A percentile compares a stretch with the other conserved stretches of the same genome.
Conservation (phyloP, 345 rosid species). For the Citrus inodora region DNA sequence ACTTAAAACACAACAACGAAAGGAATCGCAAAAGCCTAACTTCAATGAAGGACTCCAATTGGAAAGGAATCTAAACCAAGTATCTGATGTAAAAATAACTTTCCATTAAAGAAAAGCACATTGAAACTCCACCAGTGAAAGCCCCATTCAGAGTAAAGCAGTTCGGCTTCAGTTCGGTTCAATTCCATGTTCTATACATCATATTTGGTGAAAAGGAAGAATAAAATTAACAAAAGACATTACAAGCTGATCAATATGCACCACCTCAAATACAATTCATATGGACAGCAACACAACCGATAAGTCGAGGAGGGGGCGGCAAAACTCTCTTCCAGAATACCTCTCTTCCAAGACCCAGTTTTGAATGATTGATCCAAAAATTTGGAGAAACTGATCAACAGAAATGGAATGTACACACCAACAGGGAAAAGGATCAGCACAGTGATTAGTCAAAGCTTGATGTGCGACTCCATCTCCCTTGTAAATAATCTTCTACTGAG, state of each 20-base stretch:
- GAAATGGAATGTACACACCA: slow-evolving; percentile 20
- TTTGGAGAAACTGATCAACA: not conserved
- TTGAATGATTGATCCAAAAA: not conserved
- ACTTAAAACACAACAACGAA: too few species aligned
- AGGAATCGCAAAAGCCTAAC: too few species aligned
- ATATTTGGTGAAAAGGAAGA: not conserved
- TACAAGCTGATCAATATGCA: not conserved
- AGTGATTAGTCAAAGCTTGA: slow-evolving; percentile 57
- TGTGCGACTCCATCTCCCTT: slow-evolving; percentile 77
- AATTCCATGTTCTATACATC: not conserved
- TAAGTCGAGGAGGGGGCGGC: slow-evolving; percentile 47
- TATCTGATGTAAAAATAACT: not conserved
- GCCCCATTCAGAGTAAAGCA: not conserved
- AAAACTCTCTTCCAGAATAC: slow-evolving; percentile 30
- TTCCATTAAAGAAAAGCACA: not conserved
- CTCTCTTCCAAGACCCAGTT: slow-evolving; percentile 54
- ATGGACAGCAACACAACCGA: not conserved
- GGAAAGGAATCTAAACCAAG: not conserved
- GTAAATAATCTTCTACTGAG: slow-evolving; percentile 69
- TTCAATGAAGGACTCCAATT: too few species aligned
- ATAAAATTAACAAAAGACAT: not conserved
- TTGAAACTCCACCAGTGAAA: not conserved
- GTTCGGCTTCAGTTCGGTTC: not conserved
- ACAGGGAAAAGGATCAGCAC: not conserved
- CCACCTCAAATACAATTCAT: not conserved